Percentiles rank a stretch among this genome's conserved stretches.
phyloP scores from a whole-genome alignment of 2,329 filamentous ascomycete genomes.

The Clonostachys sp. region DNA sequence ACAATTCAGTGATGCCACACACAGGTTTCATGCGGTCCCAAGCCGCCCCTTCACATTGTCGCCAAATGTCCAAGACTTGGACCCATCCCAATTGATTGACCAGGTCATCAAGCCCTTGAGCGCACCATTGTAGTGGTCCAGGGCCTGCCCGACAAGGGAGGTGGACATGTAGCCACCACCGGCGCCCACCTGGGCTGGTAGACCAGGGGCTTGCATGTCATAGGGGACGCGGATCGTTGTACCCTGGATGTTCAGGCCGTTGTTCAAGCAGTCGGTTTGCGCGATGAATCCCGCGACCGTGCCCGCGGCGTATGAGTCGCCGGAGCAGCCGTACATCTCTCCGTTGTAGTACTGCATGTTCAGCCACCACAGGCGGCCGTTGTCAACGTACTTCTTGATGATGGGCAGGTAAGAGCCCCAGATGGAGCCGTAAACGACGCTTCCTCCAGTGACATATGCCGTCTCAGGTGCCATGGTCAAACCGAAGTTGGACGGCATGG shows the following conservation, averaged over 20 bases:
- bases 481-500: slow-evolving; percentile 54
- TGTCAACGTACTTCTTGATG: slow-evolving; percentile 28
- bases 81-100: slow-evolving; percentile 30
- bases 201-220: slow-evolving; percentile 24
- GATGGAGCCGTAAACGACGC: slow-evolving; percentile 21
- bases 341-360: slow-evolving; percentile 32
- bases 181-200: slow-evolving; percentile 25
- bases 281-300: slow-evolving; percentile 23
- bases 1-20: no score
- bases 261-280: slow-evolving; percentile 26
- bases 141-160: slow-evolving; percentile 17
- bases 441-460: slow-evolving; percentile 25
- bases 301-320: slow-evolving; percentile 22
- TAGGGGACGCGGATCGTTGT: slow-evolving; percentile 24
- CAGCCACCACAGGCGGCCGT: slow-evolving; percentile 26
- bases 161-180: slow-evolving; percentile 24
- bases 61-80: slow-evolving; percentile 23
- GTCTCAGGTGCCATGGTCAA: slow-evolving; percentile 42
- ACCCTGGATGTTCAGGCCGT: slow-evolving; percentile 20
- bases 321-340: slow-evolving; percentile 26
- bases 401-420: slow-evolving; percentile 28
- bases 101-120: slow-evolving; percentile 29
- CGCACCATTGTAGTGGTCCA: slow-evolving; percentile 19
- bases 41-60: slow-evolving; percentile 16
- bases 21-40: background rate